Base-by-base conservation (phyloP, 1,284 basidiomycete genomes). In the Ceratorhiza oryzae-sativae region DNA sequence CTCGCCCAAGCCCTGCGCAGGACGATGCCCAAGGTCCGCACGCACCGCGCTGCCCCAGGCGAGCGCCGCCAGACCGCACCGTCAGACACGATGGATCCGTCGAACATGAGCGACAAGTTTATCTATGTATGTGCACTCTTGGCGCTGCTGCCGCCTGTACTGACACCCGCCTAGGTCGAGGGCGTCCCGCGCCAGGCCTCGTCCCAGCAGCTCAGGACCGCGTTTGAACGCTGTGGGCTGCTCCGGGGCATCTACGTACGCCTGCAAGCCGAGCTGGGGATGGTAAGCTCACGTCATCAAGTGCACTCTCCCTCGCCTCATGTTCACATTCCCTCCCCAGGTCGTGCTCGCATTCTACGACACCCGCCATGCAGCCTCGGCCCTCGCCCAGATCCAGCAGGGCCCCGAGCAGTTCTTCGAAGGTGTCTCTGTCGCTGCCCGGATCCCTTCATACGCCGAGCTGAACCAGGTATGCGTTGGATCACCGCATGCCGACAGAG, bases 321-420 rank as follows among this genome's bases (percentile, higher is more conserved):
- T 48, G 71, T 45, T 63, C 71, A 34, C 34, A 41, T 48, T 36
- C 25, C 32, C 48, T 36, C 25, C 32, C 48, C 41, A 72, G 60
- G 63, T 73, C 71, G 55, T 73, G 10, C 62, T 73, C 34, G 73
- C 73, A 18, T 73, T 72, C 45, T 58, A 67, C 62, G 73, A 73
- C 60, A 59, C 60, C 25, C 70, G 73, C 18, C 61, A 67, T 42
- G 71, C 70, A 55, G 58, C 71, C 42, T 15, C 56, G 15, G 73
- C 73, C 15, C 71, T 72, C 48, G 34, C 34, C 8, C 34, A 58
- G n/a, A 25, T 73, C 27, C 30, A 71, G 34, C 32, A 51, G 10
- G 58, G 48, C 18, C 59, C 72, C 25, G 39, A 61, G 23, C 25
- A 60, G 34, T 60, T 51, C 55, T 58, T 59, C 32, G 58, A 39